Evolutionary conservation across 1,139 yeast genomes (phyloP).

Genomic region (Suhomyces choctaworum): DNA sequence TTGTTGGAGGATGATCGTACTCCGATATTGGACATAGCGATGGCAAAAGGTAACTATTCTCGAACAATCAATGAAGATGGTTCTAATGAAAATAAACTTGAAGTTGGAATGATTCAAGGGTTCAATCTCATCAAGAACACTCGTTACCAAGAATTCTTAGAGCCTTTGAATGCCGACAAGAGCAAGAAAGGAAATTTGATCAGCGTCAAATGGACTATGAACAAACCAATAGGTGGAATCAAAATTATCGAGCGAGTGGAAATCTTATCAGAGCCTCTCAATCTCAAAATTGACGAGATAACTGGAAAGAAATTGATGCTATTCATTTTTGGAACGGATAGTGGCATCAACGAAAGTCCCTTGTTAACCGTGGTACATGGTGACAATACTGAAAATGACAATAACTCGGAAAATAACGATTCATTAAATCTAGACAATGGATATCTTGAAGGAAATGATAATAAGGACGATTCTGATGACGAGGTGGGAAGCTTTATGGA

Average conservation of each 20-base stretch:
- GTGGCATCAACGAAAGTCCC: constrained; percentile 32
- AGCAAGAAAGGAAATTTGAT: constrained; percentile 32
- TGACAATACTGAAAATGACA: constrained; percentile 15
- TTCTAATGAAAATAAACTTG: constrained; percentile 40
- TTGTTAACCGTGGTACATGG: constrained; percentile 19
- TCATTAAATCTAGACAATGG: constrained; percentile 10
- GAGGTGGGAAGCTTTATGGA: not conserved
- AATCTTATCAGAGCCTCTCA: constrained; percentile 54
- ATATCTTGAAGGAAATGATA: constrained; percentile 13
- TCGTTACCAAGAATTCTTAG: constrained; percentile 37
- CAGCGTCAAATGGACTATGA: constrained; percentile 61
- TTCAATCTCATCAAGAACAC: constrained; percentile 38
- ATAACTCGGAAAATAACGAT: constrained; percentile 10
- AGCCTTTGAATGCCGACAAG: constrained; percentile 28
- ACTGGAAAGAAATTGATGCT: constrained; percentile 58
- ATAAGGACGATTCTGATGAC: not conserved
- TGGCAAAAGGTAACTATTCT: constrained; percentile 42
- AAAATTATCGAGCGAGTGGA: constrained; percentile 56
- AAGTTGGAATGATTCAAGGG: constrained; percentile 49
- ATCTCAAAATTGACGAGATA: constrained; percentile 57
- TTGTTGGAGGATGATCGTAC: constrained; percentile 45
- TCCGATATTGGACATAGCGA: constrained; percentile 43
- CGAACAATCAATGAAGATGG: constrained; percentile 52
- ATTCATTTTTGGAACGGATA: constrained; percentile 54
- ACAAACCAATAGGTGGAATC: constrained; percentile 68